phyloP scores from a whole-genome alignment of 208 protist species.

The Wallacemonas collosoma region DNA sequence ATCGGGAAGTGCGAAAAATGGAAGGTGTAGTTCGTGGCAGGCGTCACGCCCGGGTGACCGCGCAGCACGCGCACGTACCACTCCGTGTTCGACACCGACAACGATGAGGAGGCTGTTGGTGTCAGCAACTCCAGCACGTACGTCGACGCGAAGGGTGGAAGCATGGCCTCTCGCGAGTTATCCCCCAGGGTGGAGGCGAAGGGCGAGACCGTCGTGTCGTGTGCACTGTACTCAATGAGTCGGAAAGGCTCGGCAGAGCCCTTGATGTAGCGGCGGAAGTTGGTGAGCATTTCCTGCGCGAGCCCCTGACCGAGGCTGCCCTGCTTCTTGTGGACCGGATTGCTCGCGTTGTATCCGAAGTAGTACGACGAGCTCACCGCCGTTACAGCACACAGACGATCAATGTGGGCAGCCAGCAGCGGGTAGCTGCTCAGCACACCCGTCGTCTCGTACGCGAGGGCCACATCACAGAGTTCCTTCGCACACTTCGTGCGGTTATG shows the following conservation, averaged over 20 bases:
- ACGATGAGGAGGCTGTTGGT: neutral
- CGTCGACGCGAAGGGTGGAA: conserved; percentile 65
- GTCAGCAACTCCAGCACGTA: conserved; percentile 63
- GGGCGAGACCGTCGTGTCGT: conserved; percentile 67
- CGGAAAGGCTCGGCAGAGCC: conserved; percentile 30
- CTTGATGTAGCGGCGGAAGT: conserved; percentile 39
- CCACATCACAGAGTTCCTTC: conserved; percentile 57
- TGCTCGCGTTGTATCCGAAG: conserved; percentile 52
- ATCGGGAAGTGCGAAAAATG: conserved; percentile 28
- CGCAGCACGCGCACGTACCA: conserved; percentile 52
- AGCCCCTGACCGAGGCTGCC: conserved; percentile 58
- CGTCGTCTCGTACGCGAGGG: conserved; percentile 41
- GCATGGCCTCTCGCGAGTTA: conserved; percentile 32
- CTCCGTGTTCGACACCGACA: neutral
- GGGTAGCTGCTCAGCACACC: conserved; percentile 29
- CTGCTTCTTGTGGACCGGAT: conserved; percentile 42
- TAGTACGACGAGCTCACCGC: conserved; percentile 22
- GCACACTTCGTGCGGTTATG: conserved; percentile 35
- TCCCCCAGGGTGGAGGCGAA: conserved; percentile 53
- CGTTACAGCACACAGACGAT: conserved; percentile 38
- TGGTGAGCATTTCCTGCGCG: conserved; percentile 40
- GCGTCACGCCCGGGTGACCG: conserved; percentile 53
- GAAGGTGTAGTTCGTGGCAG: conserved; percentile 34
- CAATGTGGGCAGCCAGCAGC: conserved; percentile 30
- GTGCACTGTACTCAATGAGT: conserved; percentile 74